Evolutionary conservation across 148 eudicot genomes (phyloP).

Genomic region (Bassia scoparia): DNA sequence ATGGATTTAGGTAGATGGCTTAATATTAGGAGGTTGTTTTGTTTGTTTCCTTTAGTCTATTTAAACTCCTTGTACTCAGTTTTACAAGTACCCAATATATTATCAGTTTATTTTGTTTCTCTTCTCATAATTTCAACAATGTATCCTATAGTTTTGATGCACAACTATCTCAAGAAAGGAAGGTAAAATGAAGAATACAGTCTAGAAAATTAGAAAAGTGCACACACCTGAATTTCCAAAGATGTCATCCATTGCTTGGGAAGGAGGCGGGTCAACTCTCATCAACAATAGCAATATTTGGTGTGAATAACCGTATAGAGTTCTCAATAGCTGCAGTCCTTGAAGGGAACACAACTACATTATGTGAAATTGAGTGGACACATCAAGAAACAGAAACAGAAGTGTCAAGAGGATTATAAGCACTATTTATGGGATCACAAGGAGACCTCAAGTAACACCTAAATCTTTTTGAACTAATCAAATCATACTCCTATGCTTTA

Average conservation of each 20-base stretch:
- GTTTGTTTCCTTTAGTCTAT: no score
- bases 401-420: slow-evolving; percentile 16
- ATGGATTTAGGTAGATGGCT: no score
- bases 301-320: slow-evolving; percentile 74
- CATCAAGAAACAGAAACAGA: slow-evolving; percentile 13
- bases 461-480: not conserved
- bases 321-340: slow-evolving; percentile 90
- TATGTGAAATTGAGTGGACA: no score
- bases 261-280: slow-evolving; percentile 71
- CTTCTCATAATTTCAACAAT: no score
- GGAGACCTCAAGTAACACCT: not conserved
- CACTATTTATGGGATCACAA: not conserved
- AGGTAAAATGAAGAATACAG: no score
- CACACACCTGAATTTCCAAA: slow-evolving; percentile 66
- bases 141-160: no score
- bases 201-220: slow-evolving; percentile 17
- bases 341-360: slow-evolving; percentile 89
- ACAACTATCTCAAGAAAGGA: no score
- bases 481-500: not conserved
- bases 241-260: slow-evolving; percentile 96
- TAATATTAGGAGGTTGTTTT: no score
- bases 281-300: slow-evolving; percentile 87
- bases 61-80: no score
- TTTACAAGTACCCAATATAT: no score
- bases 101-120: no score